Conservation (phyloP, 2,329 filamentous ascomycete species). For the Talaromyces pinophilus region DNA sequence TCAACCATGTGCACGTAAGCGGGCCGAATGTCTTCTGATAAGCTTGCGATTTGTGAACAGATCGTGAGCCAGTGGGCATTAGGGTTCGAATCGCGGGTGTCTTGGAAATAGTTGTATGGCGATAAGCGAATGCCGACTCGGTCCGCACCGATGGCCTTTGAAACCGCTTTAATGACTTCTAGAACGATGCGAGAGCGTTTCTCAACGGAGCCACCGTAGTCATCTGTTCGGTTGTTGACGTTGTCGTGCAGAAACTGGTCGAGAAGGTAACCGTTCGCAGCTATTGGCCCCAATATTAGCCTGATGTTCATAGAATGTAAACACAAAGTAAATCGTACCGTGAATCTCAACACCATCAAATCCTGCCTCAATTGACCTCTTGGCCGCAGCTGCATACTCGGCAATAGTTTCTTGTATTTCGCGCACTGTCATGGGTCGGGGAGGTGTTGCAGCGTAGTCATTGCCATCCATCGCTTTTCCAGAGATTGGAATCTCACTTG, state of each 20-base stretch:
- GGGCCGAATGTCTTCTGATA: constrained; percentile 40
- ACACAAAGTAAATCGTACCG: constrained; percentile 31
- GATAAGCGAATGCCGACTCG: constrained; percentile 48
- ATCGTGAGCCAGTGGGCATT: constrained; percentile 50
- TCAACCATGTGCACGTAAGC: constrained; percentile 54
- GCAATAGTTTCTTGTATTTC: constrained; percentile 44
- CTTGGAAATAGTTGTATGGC: constrained; percentile 30
- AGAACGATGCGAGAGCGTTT: constrained; percentile 55
- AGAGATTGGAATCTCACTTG: constrained; percentile 43
- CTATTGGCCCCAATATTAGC: constrained; percentile 21
- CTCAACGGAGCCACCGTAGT: constrained; percentile 53
- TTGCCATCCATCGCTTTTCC: constrained; percentile 43
- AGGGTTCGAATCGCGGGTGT: constrained; percentile 47
- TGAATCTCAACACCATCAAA: constrained; percentile 55
- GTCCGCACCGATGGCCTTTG: constrained; percentile 44
- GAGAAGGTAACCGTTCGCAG: constrained; percentile 49
- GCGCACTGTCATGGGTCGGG: constrained; percentile 31
- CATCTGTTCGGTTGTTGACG: constrained; percentile 50
- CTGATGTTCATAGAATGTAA: not conserved
- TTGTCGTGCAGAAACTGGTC: constrained; percentile 53
- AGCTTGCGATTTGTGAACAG: constrained; percentile 44
- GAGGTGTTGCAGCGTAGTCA: constrained; percentile 36
- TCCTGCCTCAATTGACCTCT: constrained; percentile 55
- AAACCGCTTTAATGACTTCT: constrained; percentile 50
- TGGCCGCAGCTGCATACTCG: constrained; percentile 46